These are phyloP conservation scores for Mycena amicta DNA, from an alignment of 768 basidiomycete species.

Conservation along the genomic window DNA sequence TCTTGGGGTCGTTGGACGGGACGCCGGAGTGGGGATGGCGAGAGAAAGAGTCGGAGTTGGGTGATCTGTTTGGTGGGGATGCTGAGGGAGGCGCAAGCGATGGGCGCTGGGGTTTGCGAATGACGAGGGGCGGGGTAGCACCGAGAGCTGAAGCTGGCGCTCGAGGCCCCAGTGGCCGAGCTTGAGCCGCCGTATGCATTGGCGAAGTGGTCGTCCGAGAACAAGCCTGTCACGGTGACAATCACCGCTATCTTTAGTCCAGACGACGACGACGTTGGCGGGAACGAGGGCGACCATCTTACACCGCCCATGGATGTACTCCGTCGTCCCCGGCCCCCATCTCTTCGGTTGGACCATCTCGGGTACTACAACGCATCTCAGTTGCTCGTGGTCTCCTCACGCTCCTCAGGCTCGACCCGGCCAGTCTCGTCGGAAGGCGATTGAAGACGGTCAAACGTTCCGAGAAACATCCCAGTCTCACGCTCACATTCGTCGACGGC, in stretches of 20 bases:
- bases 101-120: conserved; percentile 30
- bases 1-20: conserved; percentile 29
- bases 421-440: conserved; percentile 46
- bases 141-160: conserved; percentile 22
- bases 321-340: conserved; percentile 37
- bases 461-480: conserved; percentile 46
- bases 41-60: conserved; percentile 32
- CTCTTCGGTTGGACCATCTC: conserved; percentile 35
- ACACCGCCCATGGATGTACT: too few relatives aligned
- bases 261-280: conserved; percentile 9
- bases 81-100: conserved; percentile 9
- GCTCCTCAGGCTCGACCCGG: conserved; percentile 41
- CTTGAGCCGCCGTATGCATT: conserved; percentile 28
- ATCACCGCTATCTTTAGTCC: conserved; percentile 25
- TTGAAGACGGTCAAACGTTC: conserved; percentile 44
- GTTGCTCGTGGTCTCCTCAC: not conserved
- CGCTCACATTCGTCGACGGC: conserved; percentile 49
- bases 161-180: conserved; percentile 41
- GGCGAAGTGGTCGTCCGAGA: conserved; percentile 17
- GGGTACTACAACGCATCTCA: conserved; percentile 27
- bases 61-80: conserved; percentile 31
- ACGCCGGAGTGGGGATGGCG: conserved; percentile 28
- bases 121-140: conserved; percentile 33
- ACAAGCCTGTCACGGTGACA: not conserved
- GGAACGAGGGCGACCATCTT: not conserved